A percentile compares a stretch with the other conserved stretches of the same genome.
phyloP scores from a whole-genome alignment of 257 asterid species.

The Haberlea rhodopensis region DNA sequence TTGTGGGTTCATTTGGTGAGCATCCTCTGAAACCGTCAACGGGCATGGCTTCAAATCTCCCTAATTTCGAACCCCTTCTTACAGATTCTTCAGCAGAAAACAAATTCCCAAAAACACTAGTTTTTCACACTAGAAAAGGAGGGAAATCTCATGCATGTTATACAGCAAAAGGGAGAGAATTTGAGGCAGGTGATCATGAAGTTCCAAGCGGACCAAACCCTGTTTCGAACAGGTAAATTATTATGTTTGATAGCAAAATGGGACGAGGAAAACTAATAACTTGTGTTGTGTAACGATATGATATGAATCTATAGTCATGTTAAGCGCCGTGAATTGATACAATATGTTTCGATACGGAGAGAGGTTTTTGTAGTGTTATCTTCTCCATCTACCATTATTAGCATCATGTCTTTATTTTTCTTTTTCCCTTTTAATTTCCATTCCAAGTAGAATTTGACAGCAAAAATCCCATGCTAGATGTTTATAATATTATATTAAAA shows the following conservation, averaged over 20 bases:
- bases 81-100: conserved; percentile 7
- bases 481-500: too few relatives aligned
- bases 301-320: too few relatives aligned
- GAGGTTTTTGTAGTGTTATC: not conserved
- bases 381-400: too few relatives aligned
- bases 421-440: too few relatives aligned
- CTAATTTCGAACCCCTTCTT: not conserved
- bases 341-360: not conserved
- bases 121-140: conserved; percentile 28
- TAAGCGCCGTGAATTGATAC: not conserved
- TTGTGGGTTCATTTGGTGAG: conserved; percentile 28
- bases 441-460: too few relatives aligned
- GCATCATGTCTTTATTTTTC: too few relatives aligned
- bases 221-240: conserved; percentile 53
- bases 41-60: conserved; percentile 15
- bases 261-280: not conserved
- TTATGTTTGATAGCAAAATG: not conserved
- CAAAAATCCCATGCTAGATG: too few relatives aligned
- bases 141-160: conserved; percentile 8
- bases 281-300: not conserved
- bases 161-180: conserved; percentile 34
- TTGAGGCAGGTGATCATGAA: conserved; percentile 60
- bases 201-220: conserved; percentile 96
- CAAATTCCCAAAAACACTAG: conserved; percentile 9
- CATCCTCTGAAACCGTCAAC: conserved; percentile 13